These are phyloP conservation scores for Cercis canadensis DNA, from an alignment of 306 rosid species.

Conservation along the genomic window DNA sequence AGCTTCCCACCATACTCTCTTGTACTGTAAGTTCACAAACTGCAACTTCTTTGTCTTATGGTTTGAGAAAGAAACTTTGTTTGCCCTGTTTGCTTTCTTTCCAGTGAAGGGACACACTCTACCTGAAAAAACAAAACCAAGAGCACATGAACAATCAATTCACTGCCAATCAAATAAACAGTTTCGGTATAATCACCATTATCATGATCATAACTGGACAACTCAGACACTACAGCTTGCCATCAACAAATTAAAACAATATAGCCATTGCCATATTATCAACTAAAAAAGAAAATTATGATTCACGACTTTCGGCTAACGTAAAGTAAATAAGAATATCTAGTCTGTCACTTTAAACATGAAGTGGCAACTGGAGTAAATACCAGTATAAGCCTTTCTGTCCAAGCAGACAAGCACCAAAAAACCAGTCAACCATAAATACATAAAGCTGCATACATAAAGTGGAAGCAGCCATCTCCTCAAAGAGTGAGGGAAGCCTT, in stretches of 20 bases:
- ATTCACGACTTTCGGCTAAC: background rate
- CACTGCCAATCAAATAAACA: background rate
- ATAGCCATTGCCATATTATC: background rate
- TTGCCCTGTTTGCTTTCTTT: conserved; percentile 90
- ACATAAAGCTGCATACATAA: too few relatives aligned
- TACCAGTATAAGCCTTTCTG: background rate
- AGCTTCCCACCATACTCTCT: conserved; percentile 97
- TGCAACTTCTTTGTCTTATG: conserved; percentile 93
- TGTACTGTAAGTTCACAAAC: conserved; percentile 93
- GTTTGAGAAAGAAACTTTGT: conserved; percentile 80
- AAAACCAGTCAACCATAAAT: background rate
- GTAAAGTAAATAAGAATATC: background rate
- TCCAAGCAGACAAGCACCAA: conserved; percentile 12
- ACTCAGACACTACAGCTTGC: conserved; percentile 5
- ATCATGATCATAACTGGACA: background rate
- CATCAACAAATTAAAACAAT: background rate
- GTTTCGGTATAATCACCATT: background rate
- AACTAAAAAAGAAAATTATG: background rate
- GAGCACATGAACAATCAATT: conserved; percentile 5
- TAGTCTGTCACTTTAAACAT: background rate
- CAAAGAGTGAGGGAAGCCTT: background rate
- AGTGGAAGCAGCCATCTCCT: background rate
- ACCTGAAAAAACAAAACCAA: conserved; percentile 48
- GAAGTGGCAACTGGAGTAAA: conserved; percentile 7
- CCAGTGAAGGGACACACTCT: conserved; percentile 91